Evolutionary conservation across 1,284 basidiomycete species (phyloP), one percentile per base, ranked within the genome.

Genomic region (Ustilago vetiveriae): DNA sequence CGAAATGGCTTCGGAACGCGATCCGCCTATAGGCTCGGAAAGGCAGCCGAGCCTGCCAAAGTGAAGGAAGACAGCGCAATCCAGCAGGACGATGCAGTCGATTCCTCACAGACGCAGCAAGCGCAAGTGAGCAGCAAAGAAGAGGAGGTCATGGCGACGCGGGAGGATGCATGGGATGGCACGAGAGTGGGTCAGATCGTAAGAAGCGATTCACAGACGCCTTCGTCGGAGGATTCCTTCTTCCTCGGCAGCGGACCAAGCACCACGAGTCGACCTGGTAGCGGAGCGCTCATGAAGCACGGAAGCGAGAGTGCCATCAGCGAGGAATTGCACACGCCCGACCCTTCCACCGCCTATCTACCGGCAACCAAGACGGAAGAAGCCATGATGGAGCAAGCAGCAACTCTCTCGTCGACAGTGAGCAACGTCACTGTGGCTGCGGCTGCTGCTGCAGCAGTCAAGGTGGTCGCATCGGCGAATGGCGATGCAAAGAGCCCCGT

Each of bases 281-380:
- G 66, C 30, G 59, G 54, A 3, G 55, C 54, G 17, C 51, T 69
- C 0, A 63, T 63, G 53, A 69, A 63, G 48, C 59, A 69, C 37
- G 66, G 66, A 9, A 69, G 59, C 51, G 66, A 69, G 33, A 69
- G 66, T 39, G 59, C 66, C 13, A 57, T 59, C 24, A 69, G 66
- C 32, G 66, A 69, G n/a, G 66, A 69, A 22, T 41, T 69, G 21
- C 30, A 69, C 55, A 69, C 66, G 14, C 66, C 66, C 9, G 66
- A 63, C 13, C 51, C 59, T 3, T 63, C 59, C 3, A 58, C 55
- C 23, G 48, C 59, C 13, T 53, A 63, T 24, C 45, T 67, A 14
- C 55, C 59, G 1, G 45, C 49, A 29, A 53, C 26, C 22, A 56
- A 56, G 48, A 48, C 17, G 8, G 58, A 39, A 17, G 36, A 41